Evolutionary conservation across 371 early-diverging fungal species (phyloP).

Genomic region (Lichtheimia ornata): DNA sequence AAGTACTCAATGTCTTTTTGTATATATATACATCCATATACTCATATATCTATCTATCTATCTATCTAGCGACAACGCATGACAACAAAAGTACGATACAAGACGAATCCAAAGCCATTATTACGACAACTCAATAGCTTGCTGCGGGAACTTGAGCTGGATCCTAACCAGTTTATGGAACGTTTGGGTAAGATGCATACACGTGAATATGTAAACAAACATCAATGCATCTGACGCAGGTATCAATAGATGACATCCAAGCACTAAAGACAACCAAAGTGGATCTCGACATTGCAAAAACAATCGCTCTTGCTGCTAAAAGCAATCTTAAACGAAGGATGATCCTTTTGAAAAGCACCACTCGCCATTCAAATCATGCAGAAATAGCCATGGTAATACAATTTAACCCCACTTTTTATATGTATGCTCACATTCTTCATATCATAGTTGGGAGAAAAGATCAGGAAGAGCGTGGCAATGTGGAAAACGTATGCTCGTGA

Average conservation of each 20-base stretch:
- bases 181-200: neutral
- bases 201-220: neutral
- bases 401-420: neutral
- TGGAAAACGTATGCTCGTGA: conserved; percentile 36
- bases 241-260: conserved; percentile 40
- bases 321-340: conserved; percentile 46
- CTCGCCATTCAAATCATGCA: conserved; percentile 20
- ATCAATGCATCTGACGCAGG: neutral
- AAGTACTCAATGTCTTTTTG: too few species aligned
- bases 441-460: conserved; percentile 29
- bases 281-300: conserved; percentile 51
- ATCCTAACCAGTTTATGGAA: conserved; percentile 24
- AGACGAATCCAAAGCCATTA: conserved; percentile 47
- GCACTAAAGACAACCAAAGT: conserved; percentile 46
- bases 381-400: conserved; percentile 23
- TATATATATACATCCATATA: too few species aligned
- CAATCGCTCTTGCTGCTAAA: conserved; percentile 45
- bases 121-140: conserved; percentile 44
- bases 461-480: conserved; percentile 27
- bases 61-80: too few species aligned
- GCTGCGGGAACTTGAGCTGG: conserved; percentile 39
- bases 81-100: conserved; percentile 29
- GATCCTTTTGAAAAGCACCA: conserved; percentile 28
- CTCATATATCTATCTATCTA: too few species aligned
- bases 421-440: neutral